Evolutionary conservation across 441 rosid genomes (phyloP), one percentile per base, ranked within the genome.

Genomic region (Populus hybrid): DNA sequence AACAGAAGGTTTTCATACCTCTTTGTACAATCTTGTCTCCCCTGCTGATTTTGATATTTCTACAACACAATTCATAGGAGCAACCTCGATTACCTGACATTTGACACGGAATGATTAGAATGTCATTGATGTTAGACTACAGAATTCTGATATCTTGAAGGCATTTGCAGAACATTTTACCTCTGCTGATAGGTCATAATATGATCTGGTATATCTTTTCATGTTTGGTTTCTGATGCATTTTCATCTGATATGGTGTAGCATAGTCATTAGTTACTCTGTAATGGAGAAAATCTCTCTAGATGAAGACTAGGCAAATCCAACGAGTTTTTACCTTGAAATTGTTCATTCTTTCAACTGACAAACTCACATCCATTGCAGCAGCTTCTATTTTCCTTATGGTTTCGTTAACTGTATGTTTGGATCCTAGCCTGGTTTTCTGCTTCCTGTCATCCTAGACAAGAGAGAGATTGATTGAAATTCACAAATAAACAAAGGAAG

Each of bases 41-140:
- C 93, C 95, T 45, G 90, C 90, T 29, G 97, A 85, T 86, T 94
- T 93, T 64, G 97, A 89, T 88, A 94, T 87, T 88, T 95, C 95
- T 64, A 95, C 81, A 10, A 92, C 97, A 78, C 98, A 95, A 83
- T 89, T 89, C 40, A 90, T 88, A 36, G 98, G 99, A 74, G 98
- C 84, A 74, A 92, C 97, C 75, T 85, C 92, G 5, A 87, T 90
- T 79, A 92, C 96, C 93, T 88, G 85, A 14, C 18, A 16, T 72
- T 80, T 50, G 74, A 10, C 12, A 66, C 9, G 68, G 0, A n/a
- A 68, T 3, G 36, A 73, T 83, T 66, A 72, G 80, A 67, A 38
- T 75, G 9, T 42, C 42, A 2, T 24, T n/a, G 24, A 50, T 45
- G 56, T 45, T 45, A 45, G 20, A 14, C 56, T 14, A 45, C 63